Percentiles rank a stretch among this genome's conserved stretches.
These are phyloP conservation scores for Chamaenerion angustifolium DNA, from an alignment of 345 rosid genomes.

Conservation along the genomic window DNA sequence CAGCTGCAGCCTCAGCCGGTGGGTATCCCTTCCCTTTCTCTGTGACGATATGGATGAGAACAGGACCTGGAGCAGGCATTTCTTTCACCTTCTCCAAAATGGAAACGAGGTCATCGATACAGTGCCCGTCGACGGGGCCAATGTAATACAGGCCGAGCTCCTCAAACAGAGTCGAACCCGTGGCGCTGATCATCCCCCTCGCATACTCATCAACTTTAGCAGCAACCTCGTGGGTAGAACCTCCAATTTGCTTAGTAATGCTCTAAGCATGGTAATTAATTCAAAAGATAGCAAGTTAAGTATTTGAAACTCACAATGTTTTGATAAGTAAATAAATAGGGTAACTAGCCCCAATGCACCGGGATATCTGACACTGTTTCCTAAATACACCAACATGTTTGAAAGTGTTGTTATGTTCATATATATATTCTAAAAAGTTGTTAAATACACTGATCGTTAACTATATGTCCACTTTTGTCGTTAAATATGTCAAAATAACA, in stretches of 20 bases:
- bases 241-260: slow-evolving; percentile 46
- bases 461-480: too few species aligned
- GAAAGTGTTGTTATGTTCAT: too few species aligned
- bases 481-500: too few species aligned
- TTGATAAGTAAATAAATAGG: too few species aligned
- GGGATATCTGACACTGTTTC: too few species aligned
- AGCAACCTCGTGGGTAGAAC: slow-evolving; percentile 42
- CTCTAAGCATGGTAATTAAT: slow-evolving; percentile 15
- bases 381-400: too few species aligned
- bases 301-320: too few species aligned
- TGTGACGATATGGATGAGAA: slow-evolving; percentile 52
- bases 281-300: too few species aligned
- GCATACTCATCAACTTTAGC: slow-evolving; percentile 66
- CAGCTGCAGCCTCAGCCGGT: slow-evolving; percentile 63
- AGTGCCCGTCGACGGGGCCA: slow-evolving; percentile 58
- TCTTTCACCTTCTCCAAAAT: slow-evolving; percentile 46
- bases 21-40: slow-evolving; percentile 75
- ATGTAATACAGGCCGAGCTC: slow-evolving; percentile 61
- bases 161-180: slow-evolving; percentile 49
- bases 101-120: slow-evolving; percentile 45
- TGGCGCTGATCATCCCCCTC: slow-evolving; percentile 48
- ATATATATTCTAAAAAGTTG: too few species aligned
- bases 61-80: slow-evolving; percentile 68
- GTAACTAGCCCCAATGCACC: too few species aligned
- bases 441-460: too few species aligned